Conservation (phyloP, 164 flowering plant species). For the Vitis rupestris region DNA sequence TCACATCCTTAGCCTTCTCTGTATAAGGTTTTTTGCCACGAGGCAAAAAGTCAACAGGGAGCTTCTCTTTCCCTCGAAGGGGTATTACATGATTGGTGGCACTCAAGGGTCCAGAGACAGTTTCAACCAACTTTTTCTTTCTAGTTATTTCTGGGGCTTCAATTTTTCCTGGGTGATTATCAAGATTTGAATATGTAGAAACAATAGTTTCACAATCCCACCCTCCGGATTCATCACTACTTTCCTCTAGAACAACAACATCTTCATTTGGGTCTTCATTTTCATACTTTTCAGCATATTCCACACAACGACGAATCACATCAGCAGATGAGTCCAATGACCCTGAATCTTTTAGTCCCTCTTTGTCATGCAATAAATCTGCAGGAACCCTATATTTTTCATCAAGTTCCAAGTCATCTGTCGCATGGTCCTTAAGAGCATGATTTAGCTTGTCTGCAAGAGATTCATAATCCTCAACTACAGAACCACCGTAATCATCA, state of each 20-base stretch:
- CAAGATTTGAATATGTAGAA: slow-evolving; percentile 88
- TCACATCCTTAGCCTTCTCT: slow-evolving; percentile 41
- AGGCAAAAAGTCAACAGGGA: slow-evolving; percentile 83
- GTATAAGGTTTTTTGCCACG: slow-evolving; percentile 23
- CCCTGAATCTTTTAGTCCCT: slow-evolving; percentile 27
- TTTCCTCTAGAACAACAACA: slow-evolving; percentile 54
- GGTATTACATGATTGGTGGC: slow-evolving; percentile 39
- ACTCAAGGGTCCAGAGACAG: slow-evolving; percentile 36
- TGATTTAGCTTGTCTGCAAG: slow-evolving; percentile 59
- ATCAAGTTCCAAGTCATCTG: slow-evolving; percentile 47
- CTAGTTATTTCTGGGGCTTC: slow-evolving; percentile 54
- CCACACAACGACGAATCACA: slow-evolving; percentile 58
- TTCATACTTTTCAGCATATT: slow-evolving; percentile 77
- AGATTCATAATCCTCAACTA: slow-evolving; percentile 45
- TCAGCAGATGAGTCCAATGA: slow-evolving; percentile 45
- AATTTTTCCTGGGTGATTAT: slow-evolving; percentile 92
- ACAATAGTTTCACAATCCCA: slow-evolving; percentile 96
- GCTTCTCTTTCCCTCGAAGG: slow-evolving; percentile 75
- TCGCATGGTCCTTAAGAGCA: slow-evolving; percentile 36
- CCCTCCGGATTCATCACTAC: slow-evolving; percentile 78
- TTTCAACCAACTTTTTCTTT: slow-evolving; percentile 54
- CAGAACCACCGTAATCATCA: slow-evolving; percentile 34
- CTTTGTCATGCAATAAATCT: slow-evolving; percentile 42
- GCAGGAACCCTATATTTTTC: slow-evolving; percentile 59
- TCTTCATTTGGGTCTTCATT: slow-evolving; percentile 45